Base-by-base conservation (phyloP, 2,329 filamentous ascomycete genomes). In the Phialemoniopsis sp. region DNA sequence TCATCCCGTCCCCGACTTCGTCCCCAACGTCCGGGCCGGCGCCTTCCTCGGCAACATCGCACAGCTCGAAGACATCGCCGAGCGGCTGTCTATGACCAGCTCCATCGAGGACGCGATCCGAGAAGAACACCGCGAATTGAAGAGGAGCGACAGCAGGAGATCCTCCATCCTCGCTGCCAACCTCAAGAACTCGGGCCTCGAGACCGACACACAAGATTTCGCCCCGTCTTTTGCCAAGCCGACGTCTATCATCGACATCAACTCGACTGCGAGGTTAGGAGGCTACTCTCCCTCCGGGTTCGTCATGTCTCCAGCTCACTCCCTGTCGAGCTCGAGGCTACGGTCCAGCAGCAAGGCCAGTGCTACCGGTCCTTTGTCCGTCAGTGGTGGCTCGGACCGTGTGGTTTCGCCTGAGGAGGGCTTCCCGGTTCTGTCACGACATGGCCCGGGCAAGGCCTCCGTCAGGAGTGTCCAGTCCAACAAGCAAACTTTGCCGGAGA, bases 51-150 rank as follows among this genome's bases (percentile, higher is more conserved):
- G 73, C 56, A 89, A 85, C 64, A 81, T 90, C 46, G 80, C 82
- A 48, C 78, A 82, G 36, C 76, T 90, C 46, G 86, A 91, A 61
- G 81, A 84, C 48, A 83, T 80, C 10, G 86, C 86, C 36, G 85
- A 89, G 61, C 76, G 80, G 47, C 70, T 90, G 59, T 87, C 83
- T 50, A 76, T 78, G 66, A 82, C 80, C 41, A 86, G 82, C 46
- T 87, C 86, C 45, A 85, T 89, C 54, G 85, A 85, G 52, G 79
- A 86, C 66, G 85, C 87, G 50, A 90, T 89, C 51, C 77, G 84
- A 43, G 79, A 84, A 53, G 70, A 88, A 48, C 81, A 87, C 60
- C 70, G 79, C 44, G 81, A 87, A 60, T 68, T 86, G 55, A 87
- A 87, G 62, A 74, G 79, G 48, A 78, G 71, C 54, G 84, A 86